These are phyloP conservation scores for Sclerotinia trifoliorum DNA, from an alignment of 2,329 filamentous ascomycete genomes.

Conservation along the genomic window DNA sequence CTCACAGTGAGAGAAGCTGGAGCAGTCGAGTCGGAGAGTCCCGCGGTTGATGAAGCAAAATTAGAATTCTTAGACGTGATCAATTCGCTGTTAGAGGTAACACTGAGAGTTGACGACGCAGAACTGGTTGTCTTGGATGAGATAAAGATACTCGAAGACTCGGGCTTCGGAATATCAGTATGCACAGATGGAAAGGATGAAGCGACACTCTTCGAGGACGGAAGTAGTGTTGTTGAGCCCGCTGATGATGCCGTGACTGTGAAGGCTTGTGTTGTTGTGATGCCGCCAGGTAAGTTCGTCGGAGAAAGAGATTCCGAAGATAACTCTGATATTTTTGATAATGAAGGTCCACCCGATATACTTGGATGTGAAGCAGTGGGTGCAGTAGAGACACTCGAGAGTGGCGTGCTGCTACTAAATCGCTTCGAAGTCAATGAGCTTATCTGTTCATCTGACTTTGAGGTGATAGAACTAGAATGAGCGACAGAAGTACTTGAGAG, in stretches of 20 bases:
- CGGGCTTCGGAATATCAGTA: neutral
- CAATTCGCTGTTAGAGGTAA: neutral
- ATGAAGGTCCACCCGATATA: neutral
- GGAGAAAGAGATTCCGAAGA: conserved; percentile 2
- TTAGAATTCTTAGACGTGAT: neutral
- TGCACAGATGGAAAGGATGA: neutral
- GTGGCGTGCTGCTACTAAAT: neutral
- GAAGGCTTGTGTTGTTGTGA: conserved; percentile 11
- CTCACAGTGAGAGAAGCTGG: neutral
- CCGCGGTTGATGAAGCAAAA: neutral
- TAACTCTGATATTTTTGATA: neutral
- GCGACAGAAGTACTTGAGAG: neutral
- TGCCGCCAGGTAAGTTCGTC: conserved; percentile 7
- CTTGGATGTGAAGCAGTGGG: neutral
- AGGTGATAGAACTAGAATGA: neutral
- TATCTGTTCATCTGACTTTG: neutral
- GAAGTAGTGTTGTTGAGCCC: neutral
- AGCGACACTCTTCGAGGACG: neutral
- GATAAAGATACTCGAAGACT: neutral
- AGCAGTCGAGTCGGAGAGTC: neutral
- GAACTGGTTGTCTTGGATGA: neutral
- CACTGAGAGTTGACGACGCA: neutral
- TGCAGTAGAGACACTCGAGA: neutral
- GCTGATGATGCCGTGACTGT: conserved; percentile 6
- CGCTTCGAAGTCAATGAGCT: neutral